Evolutionary conservation across 805 yeast genomes (phyloP).

Genomic region (Candida tibetensis): DNA sequence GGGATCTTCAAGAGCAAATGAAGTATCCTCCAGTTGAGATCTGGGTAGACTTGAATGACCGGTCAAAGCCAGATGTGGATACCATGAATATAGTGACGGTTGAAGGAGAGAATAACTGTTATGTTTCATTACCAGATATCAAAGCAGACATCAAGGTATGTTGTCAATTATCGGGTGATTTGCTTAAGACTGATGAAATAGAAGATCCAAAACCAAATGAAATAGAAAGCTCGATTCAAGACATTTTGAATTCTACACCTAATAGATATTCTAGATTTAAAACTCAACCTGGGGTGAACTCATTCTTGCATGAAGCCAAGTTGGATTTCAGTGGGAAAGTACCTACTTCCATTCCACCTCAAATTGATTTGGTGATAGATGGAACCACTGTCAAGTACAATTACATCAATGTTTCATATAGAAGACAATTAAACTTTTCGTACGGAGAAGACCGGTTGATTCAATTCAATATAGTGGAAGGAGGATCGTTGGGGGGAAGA

Average conservation of each 20-base stretch:
- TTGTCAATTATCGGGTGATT: constrained; percentile 35
- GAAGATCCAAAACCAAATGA: neutral
- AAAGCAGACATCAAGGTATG: constrained; percentile 46
- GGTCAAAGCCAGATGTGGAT: constrained; percentile 35
- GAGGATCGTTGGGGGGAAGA: constrained; percentile 59
- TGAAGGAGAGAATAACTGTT: constrained; percentile 42
- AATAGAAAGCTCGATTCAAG: constrained; percentile 4
- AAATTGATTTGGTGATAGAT: constrained; percentile 34
- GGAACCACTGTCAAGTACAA: constrained; percentile 42
- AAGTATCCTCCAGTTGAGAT: constrained; percentile 55
- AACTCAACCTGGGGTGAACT: constrained; percentile 41
- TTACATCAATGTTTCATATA: constrained; percentile 41
- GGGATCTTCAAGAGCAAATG: constrained; percentile 16
- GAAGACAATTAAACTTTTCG: constrained; percentile 45
- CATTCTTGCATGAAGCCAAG: constrained; percentile 36
- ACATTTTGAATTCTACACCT: constrained; percentile 18
- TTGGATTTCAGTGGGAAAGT: constrained; percentile 40
- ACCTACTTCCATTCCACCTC: constrained; percentile 37
- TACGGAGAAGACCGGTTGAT: constrained; percentile 31
- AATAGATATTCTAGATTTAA: constrained; percentile 27
- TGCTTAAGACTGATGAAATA: constrained; percentile 18
- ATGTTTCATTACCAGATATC: constrained; percentile 41
- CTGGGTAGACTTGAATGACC: constrained; percentile 46
- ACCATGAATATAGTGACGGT: constrained; percentile 43
- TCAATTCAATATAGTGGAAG: constrained; percentile 49